Percentiles rank a stretch among this genome's conserved stretches.
Conservation (phyloP, 768 basidiomycete species). For the Mycena olivaceomarginata region DNA sequence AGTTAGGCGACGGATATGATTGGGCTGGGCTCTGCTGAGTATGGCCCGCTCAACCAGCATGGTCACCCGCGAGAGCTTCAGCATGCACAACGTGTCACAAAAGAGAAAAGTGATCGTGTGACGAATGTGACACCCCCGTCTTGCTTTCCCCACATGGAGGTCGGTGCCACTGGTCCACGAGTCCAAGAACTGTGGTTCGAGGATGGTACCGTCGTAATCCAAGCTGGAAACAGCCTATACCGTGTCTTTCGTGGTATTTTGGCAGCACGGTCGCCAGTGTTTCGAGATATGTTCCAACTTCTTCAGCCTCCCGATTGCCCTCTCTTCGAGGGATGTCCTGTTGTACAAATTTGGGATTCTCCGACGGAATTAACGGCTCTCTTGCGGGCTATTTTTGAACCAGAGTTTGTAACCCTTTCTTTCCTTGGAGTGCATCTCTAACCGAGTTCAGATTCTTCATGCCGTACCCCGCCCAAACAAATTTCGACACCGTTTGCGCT, state of each 20-base stretch:
- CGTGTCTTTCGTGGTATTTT: constrained; percentile 38
- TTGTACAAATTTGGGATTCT: constrained; percentile 24
- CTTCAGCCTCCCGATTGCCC: constrained; percentile 34
- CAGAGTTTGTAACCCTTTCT: not conserved
- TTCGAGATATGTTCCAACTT: constrained; percentile 45
- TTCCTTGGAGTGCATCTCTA: not conserved
- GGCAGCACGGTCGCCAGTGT: constrained; percentile 39
- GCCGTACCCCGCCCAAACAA: constrained; percentile 27
- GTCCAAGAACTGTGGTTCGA: constrained; percentile 28
- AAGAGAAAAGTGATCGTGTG: not conserved
- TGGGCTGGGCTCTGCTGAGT: not conserved
- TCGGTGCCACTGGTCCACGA: not conserved
- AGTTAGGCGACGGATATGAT: not conserved
- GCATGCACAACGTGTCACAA: not conserved
- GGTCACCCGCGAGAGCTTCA: not conserved
- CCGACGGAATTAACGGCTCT: constrained; percentile 24
- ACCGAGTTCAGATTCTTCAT: constrained; percentile 17
- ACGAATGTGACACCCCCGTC: not conserved
- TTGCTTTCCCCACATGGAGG: not conserved
- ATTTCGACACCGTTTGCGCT: not conserved
- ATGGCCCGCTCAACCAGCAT: not conserved
- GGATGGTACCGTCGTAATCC: constrained; percentile 29
- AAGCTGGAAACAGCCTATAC: constrained; percentile 27
- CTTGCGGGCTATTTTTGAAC: constrained; percentile 25
- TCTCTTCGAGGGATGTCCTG: constrained; percentile 36